A percentile compares a stretch with the other conserved stretches of the same genome.
These are phyloP conservation scores for Globisporangium uncinulatum DNA, from an alignment of 352 stramenopile species.

Conservation along the genomic window DNA sequence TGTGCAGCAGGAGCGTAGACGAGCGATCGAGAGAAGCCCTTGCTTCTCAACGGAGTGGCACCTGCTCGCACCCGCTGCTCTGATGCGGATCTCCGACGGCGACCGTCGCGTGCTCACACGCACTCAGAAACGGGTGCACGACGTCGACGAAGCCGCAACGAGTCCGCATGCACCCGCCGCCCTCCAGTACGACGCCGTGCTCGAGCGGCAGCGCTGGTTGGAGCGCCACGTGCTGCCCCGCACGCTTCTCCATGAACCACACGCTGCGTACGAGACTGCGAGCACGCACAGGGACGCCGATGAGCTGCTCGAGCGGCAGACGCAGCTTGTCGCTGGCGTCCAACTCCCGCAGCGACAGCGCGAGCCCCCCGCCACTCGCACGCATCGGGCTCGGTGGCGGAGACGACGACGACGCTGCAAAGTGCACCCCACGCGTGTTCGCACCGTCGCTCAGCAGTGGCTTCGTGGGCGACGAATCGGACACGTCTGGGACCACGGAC, in stretches of 20 bases:
- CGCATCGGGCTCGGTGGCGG: conserved; percentile 9
- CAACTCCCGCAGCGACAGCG: background rate
- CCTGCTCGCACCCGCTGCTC: conserved; percentile 6
- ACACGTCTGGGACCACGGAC: conserved; percentile 11
- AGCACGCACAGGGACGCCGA: conserved; percentile 22
- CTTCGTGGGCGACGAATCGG: conserved; percentile 10
- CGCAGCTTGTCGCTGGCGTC: conserved; percentile 2
- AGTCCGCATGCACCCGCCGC: conserved; percentile 23
- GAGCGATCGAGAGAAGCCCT: too few species aligned
- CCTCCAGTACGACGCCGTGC: conserved; percentile 19
- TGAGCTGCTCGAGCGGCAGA: conserved; percentile 20
- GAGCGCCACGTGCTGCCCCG: conserved; percentile 16
- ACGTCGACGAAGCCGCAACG: conserved; percentile 38
- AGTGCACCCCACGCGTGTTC: conserved; percentile 13
- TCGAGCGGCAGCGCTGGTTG: conserved; percentile 17
- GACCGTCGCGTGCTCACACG: conserved; percentile 11
- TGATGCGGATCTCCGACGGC: background rate
- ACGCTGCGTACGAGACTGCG: conserved; percentile 23
- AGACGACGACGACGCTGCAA: conserved; percentile 7
- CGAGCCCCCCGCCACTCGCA: background rate
- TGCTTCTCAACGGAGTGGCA: conserved; percentile 3
- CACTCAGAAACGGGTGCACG: conserved; percentile 29
- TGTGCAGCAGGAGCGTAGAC: background rate
- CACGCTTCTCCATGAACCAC: conserved; percentile 16
- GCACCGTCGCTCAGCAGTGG: conserved; percentile 8